These are phyloP conservation scores for Exophiala sp. DNA, from an alignment of 2,329 filamentous ascomycete species.

Conservation along the genomic window DNA sequence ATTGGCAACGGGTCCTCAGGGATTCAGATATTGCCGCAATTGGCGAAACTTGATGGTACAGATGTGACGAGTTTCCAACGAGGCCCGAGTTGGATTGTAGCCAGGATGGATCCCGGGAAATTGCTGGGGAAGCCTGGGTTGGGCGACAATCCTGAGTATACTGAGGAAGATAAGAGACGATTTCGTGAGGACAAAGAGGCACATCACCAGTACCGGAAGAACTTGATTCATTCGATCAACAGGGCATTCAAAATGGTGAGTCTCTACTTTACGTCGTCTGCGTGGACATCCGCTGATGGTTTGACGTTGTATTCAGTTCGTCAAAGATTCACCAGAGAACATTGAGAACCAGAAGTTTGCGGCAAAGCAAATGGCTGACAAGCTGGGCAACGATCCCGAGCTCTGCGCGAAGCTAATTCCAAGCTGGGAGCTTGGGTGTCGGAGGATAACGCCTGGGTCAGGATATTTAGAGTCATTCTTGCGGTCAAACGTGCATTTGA, in stretches of 20 bases:
- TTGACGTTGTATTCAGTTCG: constrained; percentile 1
- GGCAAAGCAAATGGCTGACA: constrained; percentile 11
- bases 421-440: constrained; percentile 27
- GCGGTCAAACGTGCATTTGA: constrained; percentile 37
- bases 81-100: constrained; percentile 31
- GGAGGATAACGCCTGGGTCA: constrained; percentile 21
- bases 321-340: constrained; percentile 8
- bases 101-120: constrained; percentile 20
- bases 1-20: constrained; percentile 32
- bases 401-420: constrained; percentile 30
- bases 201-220: constrained; percentile 37
- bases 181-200: constrained; percentile 30
- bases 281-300: neutral
- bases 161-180: constrained; percentile 23
- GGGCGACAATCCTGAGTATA: constrained; percentile 34
- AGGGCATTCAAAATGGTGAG: constrained; percentile 20
- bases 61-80: constrained; percentile 34
- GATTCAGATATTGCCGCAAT: constrained; percentile 33
- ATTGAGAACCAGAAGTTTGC: constrained; percentile 2
- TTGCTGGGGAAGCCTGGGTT: constrained; percentile 10
- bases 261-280: no score
- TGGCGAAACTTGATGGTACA: constrained; percentile 13
- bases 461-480: constrained; percentile 30
- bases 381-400: constrained; percentile 24
- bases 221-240: constrained; percentile 29